Evolutionary conservation across 345 rosid genomes (phyloP).

Genomic region (Salix suchowensis): DNA sequence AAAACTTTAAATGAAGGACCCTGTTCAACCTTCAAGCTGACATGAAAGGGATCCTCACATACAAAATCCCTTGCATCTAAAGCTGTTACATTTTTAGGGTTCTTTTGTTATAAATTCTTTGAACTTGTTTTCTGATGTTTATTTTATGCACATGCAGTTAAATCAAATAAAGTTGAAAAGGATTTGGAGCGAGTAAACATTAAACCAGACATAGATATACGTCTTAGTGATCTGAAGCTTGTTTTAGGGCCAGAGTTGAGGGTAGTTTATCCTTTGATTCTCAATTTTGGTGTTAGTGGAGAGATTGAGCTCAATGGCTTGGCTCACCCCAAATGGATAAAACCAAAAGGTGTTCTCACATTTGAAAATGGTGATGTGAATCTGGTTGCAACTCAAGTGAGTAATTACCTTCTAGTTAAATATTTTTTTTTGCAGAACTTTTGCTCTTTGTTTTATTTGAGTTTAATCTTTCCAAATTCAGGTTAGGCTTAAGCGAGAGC

Average conservation of each 20-base stretch:
- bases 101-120: neutral
- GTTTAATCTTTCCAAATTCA: constrained; percentile 30
- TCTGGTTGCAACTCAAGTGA: constrained; percentile 96
- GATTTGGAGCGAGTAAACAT: constrained; percentile 58
- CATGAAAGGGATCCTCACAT: neutral
- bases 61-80: neutral
- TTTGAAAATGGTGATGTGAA: constrained; percentile 98
- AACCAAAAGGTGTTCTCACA: constrained; percentile 82
- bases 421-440: constrained; percentile 1
- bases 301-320: constrained; percentile 85
- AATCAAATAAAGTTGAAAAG: constrained; percentile 63
- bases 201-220: constrained; percentile 78
- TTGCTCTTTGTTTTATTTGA: neutral
- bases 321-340: constrained; percentile 87
- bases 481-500: constrained; percentile 94
- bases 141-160: constrained; percentile 38
- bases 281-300: constrained; percentile 89
- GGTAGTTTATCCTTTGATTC: constrained; percentile 86
- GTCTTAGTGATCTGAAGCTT: constrained; percentile 85
- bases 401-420: constrained; percentile 13
- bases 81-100: neutral
- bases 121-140: constrained; percentile 3
- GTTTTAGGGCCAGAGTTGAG: constrained; percentile 90
- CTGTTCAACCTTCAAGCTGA: neutral
- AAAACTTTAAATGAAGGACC: neutral